These are phyloP conservation scores for Neopestalotiopsis rosae DNA, from an alignment of 2,329 filamentous ascomycete species.

Conservation along the genomic window DNA sequence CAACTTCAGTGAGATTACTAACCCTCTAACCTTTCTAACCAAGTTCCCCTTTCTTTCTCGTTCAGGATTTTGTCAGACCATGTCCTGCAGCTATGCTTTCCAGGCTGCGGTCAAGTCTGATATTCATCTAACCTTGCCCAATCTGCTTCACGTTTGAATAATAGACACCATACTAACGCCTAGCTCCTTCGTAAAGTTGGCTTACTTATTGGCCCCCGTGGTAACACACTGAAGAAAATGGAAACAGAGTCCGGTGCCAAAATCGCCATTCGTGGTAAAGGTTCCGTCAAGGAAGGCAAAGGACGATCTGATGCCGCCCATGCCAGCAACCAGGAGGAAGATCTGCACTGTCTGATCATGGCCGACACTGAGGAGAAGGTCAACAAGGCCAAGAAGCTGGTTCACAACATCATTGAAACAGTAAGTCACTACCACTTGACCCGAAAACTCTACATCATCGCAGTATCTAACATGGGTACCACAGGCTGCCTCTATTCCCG, in stretches of 20 bases:
- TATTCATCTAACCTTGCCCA: constrained; percentile 40
- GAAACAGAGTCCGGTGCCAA: constrained; percentile 96
- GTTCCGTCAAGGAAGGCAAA: constrained; percentile 99
- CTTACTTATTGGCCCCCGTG: constrained; percentile 99
- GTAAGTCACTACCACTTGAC: constrained; percentile 55
- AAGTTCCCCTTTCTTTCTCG: constrained; percentile 44
- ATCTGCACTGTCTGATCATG: constrained; percentile 99
- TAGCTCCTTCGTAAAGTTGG: constrained; percentile 94
- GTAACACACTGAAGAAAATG: constrained; percentile 99
- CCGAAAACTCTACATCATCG: background rate
- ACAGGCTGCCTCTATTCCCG: constrained; percentile 95
- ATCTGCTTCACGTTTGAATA: constrained; percentile 11
- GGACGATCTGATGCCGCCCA: constrained; percentile 98
- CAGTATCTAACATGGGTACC: background rate
- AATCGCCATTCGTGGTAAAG: constrained; percentile 99
- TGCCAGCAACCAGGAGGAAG: constrained; percentile 99
- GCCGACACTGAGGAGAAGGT: constrained; percentile 99
- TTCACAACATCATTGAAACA: constrained; percentile 98
- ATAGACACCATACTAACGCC: constrained; percentile 77
- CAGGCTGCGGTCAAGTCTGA: constrained; percentile 31
- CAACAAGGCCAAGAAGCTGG: constrained; percentile 97
- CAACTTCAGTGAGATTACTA: constrained; percentile 99
- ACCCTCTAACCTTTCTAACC: constrained; percentile 88
- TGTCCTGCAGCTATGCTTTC: constrained; percentile 40
- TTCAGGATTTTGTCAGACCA: constrained; percentile 53